Base-by-base conservation (phyloP, 1,139 yeast genomes). In the Geotrichum candidum region DNA sequence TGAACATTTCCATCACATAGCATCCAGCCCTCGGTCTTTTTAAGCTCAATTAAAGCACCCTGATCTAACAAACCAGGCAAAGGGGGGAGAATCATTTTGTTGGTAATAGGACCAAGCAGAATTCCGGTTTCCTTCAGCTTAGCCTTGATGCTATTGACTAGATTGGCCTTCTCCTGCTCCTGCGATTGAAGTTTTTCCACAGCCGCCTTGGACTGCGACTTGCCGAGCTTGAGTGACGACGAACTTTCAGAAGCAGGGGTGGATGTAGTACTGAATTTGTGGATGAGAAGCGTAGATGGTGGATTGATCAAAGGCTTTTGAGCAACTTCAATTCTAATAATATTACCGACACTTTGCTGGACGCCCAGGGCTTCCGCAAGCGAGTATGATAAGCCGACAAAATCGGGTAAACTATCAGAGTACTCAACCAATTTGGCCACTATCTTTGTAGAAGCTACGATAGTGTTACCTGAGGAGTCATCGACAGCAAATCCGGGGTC, bases 41-140 rank as follows among this genome's bases (percentile, higher is more conserved):
- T 83, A 66, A 87, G 79, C 59, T 79, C 83, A 18, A 89, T 64
- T 6, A 85, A 67, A 0, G 88, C 95, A 9, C 96, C 96, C 53
- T 77, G 67, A 0, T 88, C 87, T 31, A 88, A 74, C 0, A 80
- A 56, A 0, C 73, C 74, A 0, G 80, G 77, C 3, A 83, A 73
- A 0, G 77, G 76, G 0, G 94, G 91, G 1, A 72, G 57, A 35
- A 68, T 68, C 59, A 67, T 64, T 3, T 58, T 53, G 57, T 67
- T 67, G 4, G 73, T 68, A 15, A 72, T 58, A 9, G 74, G 72
- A 5, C 70, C 69, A 9, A 62, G 58, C 25, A 65, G 57, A 1
- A 68, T 45, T 5, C 56, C 59, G n/a, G 58, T 58, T 18, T 65
- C 60, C 10, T 55, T 51, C 33, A 56, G 18, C 53, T 55, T 45